Conservation (phyloP, 2,329 filamentous ascomycete species). For the Penicillium janthinellum region DNA sequence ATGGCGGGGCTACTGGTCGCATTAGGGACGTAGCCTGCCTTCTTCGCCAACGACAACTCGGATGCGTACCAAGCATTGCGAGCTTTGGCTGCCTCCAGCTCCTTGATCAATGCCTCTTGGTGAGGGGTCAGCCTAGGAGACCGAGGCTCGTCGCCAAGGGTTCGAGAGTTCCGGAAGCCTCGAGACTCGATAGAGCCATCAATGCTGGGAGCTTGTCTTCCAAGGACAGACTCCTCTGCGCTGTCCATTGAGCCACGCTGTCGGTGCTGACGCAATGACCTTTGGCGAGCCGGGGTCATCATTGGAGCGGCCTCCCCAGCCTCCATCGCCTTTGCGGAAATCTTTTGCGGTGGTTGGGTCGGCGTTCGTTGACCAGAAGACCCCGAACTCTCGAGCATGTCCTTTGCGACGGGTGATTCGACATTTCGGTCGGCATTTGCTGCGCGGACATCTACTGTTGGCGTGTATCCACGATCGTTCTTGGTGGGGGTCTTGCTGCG, state of each 20-base stretch:
- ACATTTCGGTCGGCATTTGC: constrained; percentile 51
- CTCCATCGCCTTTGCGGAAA: constrained; percentile 50
- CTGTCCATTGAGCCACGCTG: constrained; percentile 70
- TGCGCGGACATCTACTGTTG: constrained; percentile 46
- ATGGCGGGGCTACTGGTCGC: constrained; percentile 70
- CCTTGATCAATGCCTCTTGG: constrained; percentile 72
- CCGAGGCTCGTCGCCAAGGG: constrained; percentile 46
- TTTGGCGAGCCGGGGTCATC: constrained; percentile 49
- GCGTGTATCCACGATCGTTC: constrained; percentile 48
- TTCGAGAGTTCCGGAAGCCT: constrained; percentile 44
- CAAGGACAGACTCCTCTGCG: constrained; percentile 59
- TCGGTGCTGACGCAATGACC: constrained; percentile 59
- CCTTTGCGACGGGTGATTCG: constrained; percentile 50
- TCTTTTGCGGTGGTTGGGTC: constrained; percentile 51
- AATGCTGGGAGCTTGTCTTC: constrained; percentile 38
- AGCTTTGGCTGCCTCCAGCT: constrained; percentile 80
- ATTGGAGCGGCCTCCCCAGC: constrained; percentile 49
- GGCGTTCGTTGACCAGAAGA: constrained; percentile 65
- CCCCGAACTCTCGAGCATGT: constrained; percentile 49
- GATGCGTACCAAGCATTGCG: constrained; percentile 97
- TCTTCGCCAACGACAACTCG: constrained; percentile 86
- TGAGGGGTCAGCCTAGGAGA: constrained; percentile 49
- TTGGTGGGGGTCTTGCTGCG: constrained; percentile 57
- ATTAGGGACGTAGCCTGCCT: constrained; percentile 80
- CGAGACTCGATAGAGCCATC: constrained; percentile 45